Evolutionary conservation across 1,284 basidiomycete genomes (phyloP), one percentile per base, ranked within the genome.

Genomic region (Trametes hirsuta): DNA sequence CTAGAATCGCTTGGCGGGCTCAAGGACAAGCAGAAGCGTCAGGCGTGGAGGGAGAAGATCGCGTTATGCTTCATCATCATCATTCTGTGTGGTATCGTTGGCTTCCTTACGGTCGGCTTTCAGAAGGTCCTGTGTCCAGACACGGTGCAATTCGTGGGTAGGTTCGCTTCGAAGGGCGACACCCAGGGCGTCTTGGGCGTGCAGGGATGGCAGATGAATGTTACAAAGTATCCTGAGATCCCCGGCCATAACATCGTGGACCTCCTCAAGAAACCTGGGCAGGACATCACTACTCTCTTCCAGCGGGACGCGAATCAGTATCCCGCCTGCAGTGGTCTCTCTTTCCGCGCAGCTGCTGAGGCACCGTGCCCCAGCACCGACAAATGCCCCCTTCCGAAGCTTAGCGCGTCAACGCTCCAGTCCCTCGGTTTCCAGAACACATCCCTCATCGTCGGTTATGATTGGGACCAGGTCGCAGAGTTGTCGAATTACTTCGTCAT

Each of bases 31-130:
- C 79, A 84, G 53, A 81, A 87, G 60, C 82, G 87, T 65, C 94
- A 98, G 76, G 97, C 97, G 1, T 99, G 97, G 97, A 85, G 97
- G 68, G 97, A 99, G 77, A 99, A 99, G 81, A 87, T 98, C 61
- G 87, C 95, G 6, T 83, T 99, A 8, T 98, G 95, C 74, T 87
- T 91, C 74, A 89, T 97, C 70, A 92, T 95, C 54, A 68, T 87
- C 59, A 36, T 94, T 24, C 76, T 98, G 24, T 97, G 95, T 67
- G 89, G 81, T 22, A 76, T 84, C 49, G 86, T 98, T 53, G 97
- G 93, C 9, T 99, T 98, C 75, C 83, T 91, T 60, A 99, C 97
- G 47, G 94, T 99, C 71, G 97, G 96, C 18, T 86, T 98, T 58
- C 94, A 98, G 76, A 88, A 88, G 64, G 92, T 94, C 22, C 84